Evolutionary conservation across 2,329 filamentous ascomycete species (phyloP).

Genomic region (Polytolypa hystricis): DNA sequence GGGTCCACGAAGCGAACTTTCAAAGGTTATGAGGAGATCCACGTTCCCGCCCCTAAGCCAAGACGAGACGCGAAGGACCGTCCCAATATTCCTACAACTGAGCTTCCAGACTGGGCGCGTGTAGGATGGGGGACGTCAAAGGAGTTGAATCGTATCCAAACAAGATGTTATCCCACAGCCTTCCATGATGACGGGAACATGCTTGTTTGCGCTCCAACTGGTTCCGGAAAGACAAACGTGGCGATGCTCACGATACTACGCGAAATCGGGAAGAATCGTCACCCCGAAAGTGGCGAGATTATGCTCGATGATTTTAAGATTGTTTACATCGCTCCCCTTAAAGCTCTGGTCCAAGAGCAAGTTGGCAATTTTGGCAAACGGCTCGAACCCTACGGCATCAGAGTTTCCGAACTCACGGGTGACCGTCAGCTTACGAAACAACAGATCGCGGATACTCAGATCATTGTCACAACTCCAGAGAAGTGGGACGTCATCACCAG

Average conservation of each 20-base stretch:
- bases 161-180: conserved; percentile 79
- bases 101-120: conserved; percentile 87
- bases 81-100: conserved; percentile 67
- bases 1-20: conserved; percentile 91
- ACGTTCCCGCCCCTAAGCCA: conserved; percentile 86
- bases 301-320: conserved; percentile 97
- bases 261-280: conserved; percentile 90
- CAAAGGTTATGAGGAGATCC: conserved; percentile 97
- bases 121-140: conserved; percentile 75
- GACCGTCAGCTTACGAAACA: conserved; percentile 97
- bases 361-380: conserved; percentile 94
- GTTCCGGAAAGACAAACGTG: conserved; percentile 96
- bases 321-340: conserved; percentile 91
- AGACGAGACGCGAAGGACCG: conserved; percentile 66
- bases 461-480: conserved; percentile 96
- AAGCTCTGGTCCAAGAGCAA: conserved; percentile 93
- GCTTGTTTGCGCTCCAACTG: conserved; percentile 93
- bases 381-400: conserved; percentile 80
- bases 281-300: conserved; percentile 82
- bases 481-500: conserved; percentile 99
- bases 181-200: conserved; percentile 95
- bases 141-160: conserved; percentile 89
- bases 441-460: conserved; percentile 93
- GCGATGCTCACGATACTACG: conserved; percentile 94
- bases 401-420: conserved; percentile 89